Base-by-base conservation (phyloP, 2,329 filamentous ascomycete genomes). In the Paracorniculantispora psalliotae region DNA sequence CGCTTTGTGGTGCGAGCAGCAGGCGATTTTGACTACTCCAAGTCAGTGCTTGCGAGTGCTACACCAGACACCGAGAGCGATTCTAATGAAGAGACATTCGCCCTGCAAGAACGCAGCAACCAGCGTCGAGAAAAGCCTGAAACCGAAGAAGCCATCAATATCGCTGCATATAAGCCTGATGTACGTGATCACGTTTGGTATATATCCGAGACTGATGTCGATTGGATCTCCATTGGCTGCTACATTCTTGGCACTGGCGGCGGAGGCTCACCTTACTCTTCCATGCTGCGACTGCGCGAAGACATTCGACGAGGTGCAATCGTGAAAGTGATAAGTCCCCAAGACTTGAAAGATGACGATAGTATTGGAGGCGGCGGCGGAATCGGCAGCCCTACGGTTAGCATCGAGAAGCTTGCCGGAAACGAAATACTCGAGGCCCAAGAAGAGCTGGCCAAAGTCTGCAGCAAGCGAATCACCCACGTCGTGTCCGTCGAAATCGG, bases 401-500 rank as follows among this genome's bases (percentile, higher is more conserved):
- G 77, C 1, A 81, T 85, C 59, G 84, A 88, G 70, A 83, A 84
- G 64, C 76, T 86, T 0, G 75, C 77, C 1, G 81, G 81, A 13
- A 78, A 84, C 63, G 83, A 87, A 67, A 77, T 82, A 64, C 71
- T 79, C 43, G 69, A 82, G 51, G 73, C 79, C 2, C 79, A 81
- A 60, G 63, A 65, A 1, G 81, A 82, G 64, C 72, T 87, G 12
- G 83, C 81, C 68, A 78, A 80, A 50, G 77, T 80, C 28, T 73
- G 79, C 50, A 71, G 75, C 39, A 67, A 70, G 17, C 67, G 68
- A 1, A 77, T 81, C 23, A 81, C 84, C 21, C 81, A 83, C 39
- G 80, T 87, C 61, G 82, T 88, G 61, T 78, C 82, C 1, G 69
- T 87, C 12, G 86, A 89, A 65, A 86, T 89, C 57, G 86, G 86